Conservation (phyloP, 306 rosid species). For the Castanopsis chinensis region DNA sequence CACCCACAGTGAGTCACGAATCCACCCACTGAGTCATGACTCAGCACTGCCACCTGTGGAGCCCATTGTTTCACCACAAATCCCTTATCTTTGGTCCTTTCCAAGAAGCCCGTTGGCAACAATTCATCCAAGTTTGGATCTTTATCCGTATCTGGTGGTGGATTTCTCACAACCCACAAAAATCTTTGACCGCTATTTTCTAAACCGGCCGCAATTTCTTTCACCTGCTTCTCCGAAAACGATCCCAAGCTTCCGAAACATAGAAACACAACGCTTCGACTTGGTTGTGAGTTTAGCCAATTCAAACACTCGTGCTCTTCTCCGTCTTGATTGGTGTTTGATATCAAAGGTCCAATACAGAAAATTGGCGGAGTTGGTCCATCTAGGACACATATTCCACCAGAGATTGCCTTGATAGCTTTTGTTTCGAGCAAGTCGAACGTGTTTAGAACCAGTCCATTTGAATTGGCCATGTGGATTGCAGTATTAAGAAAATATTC, state of each 20-base stretch:
- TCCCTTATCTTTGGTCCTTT: conserved; percentile 2
- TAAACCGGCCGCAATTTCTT: neutral
- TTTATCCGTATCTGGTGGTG: neutral
- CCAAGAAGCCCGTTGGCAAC: neutral
- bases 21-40: conserved; percentile 24
- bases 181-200: neutral
- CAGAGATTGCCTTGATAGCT: no score
- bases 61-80: conserved; percentile 2
- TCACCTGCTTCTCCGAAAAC: no score
- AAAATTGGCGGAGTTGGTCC: no score
- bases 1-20: conserved; percentile 43
- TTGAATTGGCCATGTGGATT: neutral
- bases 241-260: no score
- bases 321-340: neutral
- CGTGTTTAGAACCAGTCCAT: no score
- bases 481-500: neutral
- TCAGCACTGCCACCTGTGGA: conserved; percentile 20
- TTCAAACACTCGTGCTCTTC: neutral
- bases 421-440: no score
- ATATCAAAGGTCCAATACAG: neutral
- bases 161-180: conserved; percentile 5
- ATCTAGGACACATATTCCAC: no score
- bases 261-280: conserved; percentile 2
- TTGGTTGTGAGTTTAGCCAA: neutral
- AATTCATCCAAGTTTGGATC: neutral